A percentile compares a stretch with the other conserved stretches of the same genome.
Conservation (phyloP, 768 basidiomycete species). For the Amanita brunnescens region DNA sequence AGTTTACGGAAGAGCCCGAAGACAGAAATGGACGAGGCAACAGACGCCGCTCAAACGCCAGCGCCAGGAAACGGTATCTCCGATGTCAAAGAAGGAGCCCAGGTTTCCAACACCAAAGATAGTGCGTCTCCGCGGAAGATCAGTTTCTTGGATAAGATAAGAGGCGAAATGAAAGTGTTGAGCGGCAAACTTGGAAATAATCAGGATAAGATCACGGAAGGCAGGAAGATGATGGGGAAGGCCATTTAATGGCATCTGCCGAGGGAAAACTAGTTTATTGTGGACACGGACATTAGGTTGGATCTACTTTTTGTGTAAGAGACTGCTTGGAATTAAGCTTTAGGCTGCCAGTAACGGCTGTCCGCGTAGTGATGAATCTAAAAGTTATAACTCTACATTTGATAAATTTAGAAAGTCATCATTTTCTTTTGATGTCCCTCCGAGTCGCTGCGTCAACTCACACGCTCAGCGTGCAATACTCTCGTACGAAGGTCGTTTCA, state of each 20-base stretch:
- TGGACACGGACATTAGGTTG: not conserved
- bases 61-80: not conserved
- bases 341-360: not conserved
- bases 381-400: not conserved
- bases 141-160: constrained; percentile 7
- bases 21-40: not conserved
- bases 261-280: not conserved
- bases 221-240: constrained; percentile 14
- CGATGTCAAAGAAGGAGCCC: not conserved
- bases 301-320: not conserved
- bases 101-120: not conserved
- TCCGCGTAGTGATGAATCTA: not conserved
- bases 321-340: not conserved
- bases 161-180: constrained; percentile 9
- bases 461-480: too few species aligned
- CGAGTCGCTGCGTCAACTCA: too few species aligned
- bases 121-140: constrained; percentile 2
- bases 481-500: too few species aligned
- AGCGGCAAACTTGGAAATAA: constrained; percentile 7
- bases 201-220: constrained; percentile 8
- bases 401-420: not conserved
- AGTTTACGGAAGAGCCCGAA: not conserved
- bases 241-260: not conserved
- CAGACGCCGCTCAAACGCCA: not conserved
- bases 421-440: too few species aligned